phyloP scores from a whole-genome alignment of 108 stramenopile species.

The Cyclotella baltica region DNA sequence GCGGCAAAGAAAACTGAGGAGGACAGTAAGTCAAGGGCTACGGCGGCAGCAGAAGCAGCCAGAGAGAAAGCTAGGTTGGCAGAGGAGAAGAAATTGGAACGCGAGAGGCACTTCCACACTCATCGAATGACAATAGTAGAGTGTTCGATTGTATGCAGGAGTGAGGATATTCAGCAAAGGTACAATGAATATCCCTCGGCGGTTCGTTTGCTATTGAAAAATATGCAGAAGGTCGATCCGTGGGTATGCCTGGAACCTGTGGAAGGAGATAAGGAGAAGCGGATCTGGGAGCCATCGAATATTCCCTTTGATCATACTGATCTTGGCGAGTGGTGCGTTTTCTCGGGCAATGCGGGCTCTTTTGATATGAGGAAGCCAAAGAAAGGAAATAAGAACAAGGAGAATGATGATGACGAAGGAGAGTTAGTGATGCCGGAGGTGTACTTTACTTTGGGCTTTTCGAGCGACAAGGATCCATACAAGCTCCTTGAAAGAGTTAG shows the following conservation, averaged over 20 bases:
- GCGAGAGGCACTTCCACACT: not conserved
- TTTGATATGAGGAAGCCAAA: conserved; percentile 10
- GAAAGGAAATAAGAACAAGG: not conserved
- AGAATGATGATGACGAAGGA: not conserved
- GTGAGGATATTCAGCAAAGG: not conserved
- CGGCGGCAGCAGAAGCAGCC: not conserved
- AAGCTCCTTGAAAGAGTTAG: no score
- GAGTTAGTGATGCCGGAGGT: not conserved
- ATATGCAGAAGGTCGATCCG: conserved; percentile 9
- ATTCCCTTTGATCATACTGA: conserved; percentile 7
- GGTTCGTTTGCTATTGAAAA: not conserved
- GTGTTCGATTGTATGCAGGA: not conserved
- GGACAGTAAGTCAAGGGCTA: not conserved
- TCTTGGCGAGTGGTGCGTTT: not conserved
- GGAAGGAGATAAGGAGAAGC: not conserved
- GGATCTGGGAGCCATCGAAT: not conserved
- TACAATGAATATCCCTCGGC: not conserved
- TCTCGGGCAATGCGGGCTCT: not conserved
- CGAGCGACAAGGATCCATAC: no score
- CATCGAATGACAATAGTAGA: not conserved
- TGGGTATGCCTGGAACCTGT: not conserved
- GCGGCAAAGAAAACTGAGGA: not conserved
- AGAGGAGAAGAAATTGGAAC: not conserved
- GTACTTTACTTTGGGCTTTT: no score
- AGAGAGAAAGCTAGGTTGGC: not conserved